A percentile compares a stretch with the other conserved stretches of the same genome.
Evolutionary conservation across 2,329 filamentous ascomycete genomes (phyloP).

Genomic region (Monosporascus sp.): DNA sequence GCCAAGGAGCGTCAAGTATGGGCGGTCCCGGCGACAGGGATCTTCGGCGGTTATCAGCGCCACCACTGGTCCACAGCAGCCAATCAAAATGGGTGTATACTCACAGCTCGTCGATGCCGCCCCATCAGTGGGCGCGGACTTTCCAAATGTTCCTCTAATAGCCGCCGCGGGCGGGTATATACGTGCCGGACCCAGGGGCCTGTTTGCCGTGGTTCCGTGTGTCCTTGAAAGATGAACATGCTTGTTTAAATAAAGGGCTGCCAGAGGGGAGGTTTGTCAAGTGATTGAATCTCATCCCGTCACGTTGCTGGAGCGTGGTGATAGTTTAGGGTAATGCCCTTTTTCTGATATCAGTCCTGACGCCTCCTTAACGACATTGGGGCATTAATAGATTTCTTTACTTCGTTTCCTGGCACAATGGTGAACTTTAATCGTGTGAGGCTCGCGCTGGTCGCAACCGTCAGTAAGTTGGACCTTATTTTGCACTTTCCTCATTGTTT

Average conservation of each 20-base stretch:
- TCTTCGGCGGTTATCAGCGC: neutral
- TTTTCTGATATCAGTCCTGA: neutral
- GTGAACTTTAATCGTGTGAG: neutral
- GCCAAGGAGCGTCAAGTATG: neutral
- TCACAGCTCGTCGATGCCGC: neutral
- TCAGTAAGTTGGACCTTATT: neutral
- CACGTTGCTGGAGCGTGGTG: neutral
- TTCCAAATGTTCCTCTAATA: no score
- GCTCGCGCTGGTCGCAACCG: neutral
- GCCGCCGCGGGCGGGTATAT: no score
- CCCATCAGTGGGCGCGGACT: neutral
- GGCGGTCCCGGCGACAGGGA: neutral
- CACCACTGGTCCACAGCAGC: neutral
- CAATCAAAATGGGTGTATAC: neutral
- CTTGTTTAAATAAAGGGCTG: neutral
- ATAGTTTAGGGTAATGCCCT: neutral
- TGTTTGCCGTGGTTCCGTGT: no score
- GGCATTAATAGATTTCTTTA: neutral
- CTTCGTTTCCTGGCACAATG: neutral
- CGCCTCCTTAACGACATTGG: neutral
- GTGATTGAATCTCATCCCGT: neutral
- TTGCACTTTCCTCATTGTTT: no score
- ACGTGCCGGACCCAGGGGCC: no score
- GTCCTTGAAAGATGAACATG: neutral
- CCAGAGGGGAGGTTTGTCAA: neutral